These are phyloP conservation scores for Leccinum variicolor DNA, from an alignment of 768 basidiomycete genomes.

Conservation along the genomic window DNA sequence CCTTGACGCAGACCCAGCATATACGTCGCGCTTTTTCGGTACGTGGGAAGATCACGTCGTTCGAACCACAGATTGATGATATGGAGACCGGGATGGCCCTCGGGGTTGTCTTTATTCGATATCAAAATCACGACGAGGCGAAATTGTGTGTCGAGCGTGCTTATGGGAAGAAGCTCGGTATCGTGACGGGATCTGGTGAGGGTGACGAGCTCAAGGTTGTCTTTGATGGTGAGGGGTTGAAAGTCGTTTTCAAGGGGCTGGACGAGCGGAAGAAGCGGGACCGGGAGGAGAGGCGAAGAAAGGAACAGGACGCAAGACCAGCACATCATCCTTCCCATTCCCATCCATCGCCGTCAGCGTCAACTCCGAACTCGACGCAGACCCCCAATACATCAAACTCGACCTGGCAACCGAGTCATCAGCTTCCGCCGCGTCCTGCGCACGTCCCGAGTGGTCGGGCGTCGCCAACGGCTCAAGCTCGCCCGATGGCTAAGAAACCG, in stretches of 20 bases:
- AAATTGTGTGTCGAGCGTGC: slow-evolving; percentile 60
- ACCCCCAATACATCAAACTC: slow-evolving; percentile 22
- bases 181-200: slow-evolving; percentile 38
- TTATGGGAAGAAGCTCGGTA: slow-evolving; percentile 59
- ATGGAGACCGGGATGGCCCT: slow-evolving; percentile 75
- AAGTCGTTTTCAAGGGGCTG: slow-evolving; percentile 63
- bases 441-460: slow-evolving; percentile 25
- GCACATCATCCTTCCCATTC: slow-evolving; percentile 12
- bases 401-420: slow-evolving; percentile 24
- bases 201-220: slow-evolving; percentile 71
- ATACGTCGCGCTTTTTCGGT: slow-evolving; percentile 63
- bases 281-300: slow-evolving; percentile 46
- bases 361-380: slow-evolving; percentile 27
- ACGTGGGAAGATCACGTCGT: slow-evolving; percentile 59
- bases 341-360: slow-evolving; percentile 13
- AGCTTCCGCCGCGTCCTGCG: slow-evolving; percentile 28
- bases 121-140: slow-evolving; percentile 64
- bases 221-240: slow-evolving; percentile 72
- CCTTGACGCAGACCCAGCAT: slow-evolving; percentile 61
- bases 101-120: slow-evolving; percentile 79
- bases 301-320: slow-evolving; percentile 29
- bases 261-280: slow-evolving; percentile 49
- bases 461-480: slow-evolving; percentile 25
- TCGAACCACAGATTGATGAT: slow-evolving; percentile 81
- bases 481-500: slow-evolving; percentile 28